Base-by-base conservation (phyloP, 306 rosid species). In the Pyrus betulifolia region DNA sequence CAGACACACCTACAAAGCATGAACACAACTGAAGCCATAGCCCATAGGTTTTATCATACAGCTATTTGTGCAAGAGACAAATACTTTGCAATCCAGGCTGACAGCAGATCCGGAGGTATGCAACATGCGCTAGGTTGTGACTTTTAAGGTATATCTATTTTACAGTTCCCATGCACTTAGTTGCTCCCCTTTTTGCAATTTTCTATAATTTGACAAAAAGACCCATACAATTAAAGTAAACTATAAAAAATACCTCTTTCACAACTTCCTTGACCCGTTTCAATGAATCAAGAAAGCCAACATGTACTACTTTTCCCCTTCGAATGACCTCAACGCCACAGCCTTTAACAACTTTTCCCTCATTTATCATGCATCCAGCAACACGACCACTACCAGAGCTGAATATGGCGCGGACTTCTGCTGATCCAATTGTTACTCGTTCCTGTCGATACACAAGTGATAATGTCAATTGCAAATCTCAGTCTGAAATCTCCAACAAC, bases 321-420 rank as follows among this genome's bases (percentile, higher is more conserved):
- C 97, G 92, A 61, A 82, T 72, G 77, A 95, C 93, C 79, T 84
- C 91, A 82, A 95, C 66, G 52, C 99, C 97, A 17, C 97, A 95
- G 64, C 91, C 96, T 55, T 88, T 83, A 18, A 79, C 64, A 62
- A 92, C 55, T 81, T 95, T 95, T 78, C 99, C 97, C 28, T 90
- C 96, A 2, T 35, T 85, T 45, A 92, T 83, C 97, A 95, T 95
- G 84, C 99, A 95, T 66, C 99, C 99, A 80, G 99, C 99, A 70
- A 88, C 97, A 73, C 90, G 92, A 79, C 96, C 93, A 75, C 99
- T 95, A 69, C 99, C 97, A 67, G 97, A 92, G 85, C 97, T 89
- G 85, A 95, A 95, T 42, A 86, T 72, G 0, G 97, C 99, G 30
- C 99, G 89, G 63, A 95, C 88, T 83, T 87, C 90, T 10, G 93